phyloP scores from a whole-genome alignment of 2,329 filamentous ascomycete species.

The Aphanoascus verrucosus region DNA sequence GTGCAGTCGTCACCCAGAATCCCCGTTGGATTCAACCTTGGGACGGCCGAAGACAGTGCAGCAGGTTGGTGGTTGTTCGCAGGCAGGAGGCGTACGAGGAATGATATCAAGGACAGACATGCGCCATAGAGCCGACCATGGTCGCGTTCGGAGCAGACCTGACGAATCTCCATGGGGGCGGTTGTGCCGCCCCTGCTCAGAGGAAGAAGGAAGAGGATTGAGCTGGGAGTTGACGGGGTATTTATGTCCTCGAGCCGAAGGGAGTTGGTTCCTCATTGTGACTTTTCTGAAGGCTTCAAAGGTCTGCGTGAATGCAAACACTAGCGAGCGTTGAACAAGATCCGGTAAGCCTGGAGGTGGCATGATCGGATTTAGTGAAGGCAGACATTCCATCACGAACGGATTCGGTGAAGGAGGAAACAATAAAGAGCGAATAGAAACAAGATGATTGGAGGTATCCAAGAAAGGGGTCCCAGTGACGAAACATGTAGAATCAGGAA shows the following conservation, averaged over 20 bases:
- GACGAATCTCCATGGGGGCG: not conserved
- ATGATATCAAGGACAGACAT: no score
- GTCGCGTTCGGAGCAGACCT: not conserved
- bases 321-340: no score
- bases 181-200: not conserved
- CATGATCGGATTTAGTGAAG: not conserved
- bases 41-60: not conserved
- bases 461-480: no score
- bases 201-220: not conserved
- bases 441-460: not conserved
- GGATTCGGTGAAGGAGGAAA: not conserved
- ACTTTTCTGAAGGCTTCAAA: not conserved
- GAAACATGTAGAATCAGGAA: no score
- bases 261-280: not conserved
- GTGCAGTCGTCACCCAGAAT: no score
- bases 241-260: not conserved
- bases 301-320: not conserved
- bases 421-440: not conserved
- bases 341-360: not conserved
- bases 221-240: not conserved
- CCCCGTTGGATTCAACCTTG: no score
- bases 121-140: not conserved
- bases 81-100: not conserved
- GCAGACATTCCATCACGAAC: not conserved
- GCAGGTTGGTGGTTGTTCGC: not conserved